A percentile compares a stretch with the other conserved stretches of the same genome.
Evolutionary conservation across 2,329 filamentous ascomycete species (phyloP).

Genomic region (Botrytis fabae): DNA sequence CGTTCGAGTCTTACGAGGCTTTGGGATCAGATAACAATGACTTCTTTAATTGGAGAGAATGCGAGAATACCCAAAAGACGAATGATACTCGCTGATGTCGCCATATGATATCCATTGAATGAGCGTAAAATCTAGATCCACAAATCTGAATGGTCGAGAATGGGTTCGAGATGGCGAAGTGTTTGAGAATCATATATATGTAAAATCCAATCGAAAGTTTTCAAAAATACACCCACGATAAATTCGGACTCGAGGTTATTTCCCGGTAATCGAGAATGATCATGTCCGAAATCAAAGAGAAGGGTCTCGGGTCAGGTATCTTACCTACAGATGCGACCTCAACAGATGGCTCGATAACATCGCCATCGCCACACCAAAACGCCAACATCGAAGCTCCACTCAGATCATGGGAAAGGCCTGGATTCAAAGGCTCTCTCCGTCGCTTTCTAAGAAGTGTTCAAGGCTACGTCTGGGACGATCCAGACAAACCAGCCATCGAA

Average conservation of each 20-base stretch:
- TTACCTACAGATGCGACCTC: constrained; percentile 1
- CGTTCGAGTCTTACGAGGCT: neutral
- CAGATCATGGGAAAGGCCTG: constrained; percentile 30
- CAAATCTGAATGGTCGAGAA: neutral
- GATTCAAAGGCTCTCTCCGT: constrained; percentile 22
- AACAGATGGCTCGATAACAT: neutral
- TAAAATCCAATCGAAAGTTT: neutral
- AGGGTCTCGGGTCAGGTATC: constrained; percentile 1
- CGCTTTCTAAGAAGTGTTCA: constrained; percentile 30
- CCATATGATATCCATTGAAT: neutral
- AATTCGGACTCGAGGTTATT: neutral
- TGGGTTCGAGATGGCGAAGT: neutral
- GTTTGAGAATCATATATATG: neutral
- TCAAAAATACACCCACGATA: neutral
- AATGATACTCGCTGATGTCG: neutral
- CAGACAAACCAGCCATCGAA: constrained; percentile 42
- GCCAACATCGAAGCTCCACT: neutral
- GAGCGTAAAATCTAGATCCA: neutral
- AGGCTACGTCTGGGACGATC: constrained; percentile 40
- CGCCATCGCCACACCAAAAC: neutral
- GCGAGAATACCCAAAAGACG: neutral
- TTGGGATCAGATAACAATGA: neutral
- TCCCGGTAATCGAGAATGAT: neutral
- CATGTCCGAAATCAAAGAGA: constrained; percentile 12
- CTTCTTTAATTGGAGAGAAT: neutral